Conservation (phyloP, 805 yeast species). For the Ogataea pini region DNA sequence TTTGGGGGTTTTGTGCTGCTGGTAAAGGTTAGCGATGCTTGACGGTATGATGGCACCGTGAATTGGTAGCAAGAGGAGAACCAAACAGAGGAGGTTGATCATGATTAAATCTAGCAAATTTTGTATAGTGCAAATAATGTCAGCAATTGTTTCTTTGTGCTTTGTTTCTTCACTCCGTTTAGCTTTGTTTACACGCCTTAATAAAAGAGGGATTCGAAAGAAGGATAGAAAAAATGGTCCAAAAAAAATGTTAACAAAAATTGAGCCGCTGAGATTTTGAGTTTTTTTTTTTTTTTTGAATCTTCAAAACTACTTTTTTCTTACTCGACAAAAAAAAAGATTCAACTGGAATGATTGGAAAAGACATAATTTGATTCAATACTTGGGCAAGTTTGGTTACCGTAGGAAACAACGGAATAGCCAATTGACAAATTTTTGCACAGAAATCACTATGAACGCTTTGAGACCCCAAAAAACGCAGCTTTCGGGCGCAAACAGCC, state of each 20-base stretch:
- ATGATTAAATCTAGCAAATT: neutral
- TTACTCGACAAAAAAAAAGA: neutral
- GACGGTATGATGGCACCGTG: conserved; percentile 15
- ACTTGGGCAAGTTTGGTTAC: no score
- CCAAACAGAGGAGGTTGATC: neutral
- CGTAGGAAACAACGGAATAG: no score
- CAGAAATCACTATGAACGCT: neutral
- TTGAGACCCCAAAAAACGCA: neutral
- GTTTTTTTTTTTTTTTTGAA: neutral
- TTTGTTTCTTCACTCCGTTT: no score
- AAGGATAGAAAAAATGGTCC: neutral
- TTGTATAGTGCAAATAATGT: neutral
- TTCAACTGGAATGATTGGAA: neutral
- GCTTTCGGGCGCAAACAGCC: neutral
- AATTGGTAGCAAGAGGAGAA: conserved; percentile 1
- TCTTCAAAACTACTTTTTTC: neutral
- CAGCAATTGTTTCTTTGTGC: neutral
- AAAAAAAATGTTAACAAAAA: no score
- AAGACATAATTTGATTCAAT: no score
- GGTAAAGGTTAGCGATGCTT: conserved; percentile 8
- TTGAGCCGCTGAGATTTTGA: no score
- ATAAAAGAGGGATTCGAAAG: neutral
- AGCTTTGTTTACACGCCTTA: no score
- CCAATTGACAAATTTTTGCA: neutral
- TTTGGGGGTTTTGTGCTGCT: neutral